Evolutionary conservation across 352 stramenopile species (phyloP).

Genomic region (Globisporangium megalacanthum): DNA sequence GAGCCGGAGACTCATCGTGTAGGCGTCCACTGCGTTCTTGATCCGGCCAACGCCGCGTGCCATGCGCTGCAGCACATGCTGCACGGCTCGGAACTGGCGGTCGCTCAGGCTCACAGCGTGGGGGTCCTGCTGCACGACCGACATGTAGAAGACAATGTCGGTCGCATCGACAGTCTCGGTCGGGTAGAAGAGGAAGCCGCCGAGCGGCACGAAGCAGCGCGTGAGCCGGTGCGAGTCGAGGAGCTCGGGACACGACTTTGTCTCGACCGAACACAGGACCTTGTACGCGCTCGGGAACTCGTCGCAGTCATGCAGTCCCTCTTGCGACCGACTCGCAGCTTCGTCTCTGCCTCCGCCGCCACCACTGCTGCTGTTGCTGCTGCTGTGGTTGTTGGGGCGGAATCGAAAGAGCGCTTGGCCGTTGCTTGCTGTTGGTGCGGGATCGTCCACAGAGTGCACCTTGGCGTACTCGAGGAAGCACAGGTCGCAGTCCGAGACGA

Average conservation of each 20-base stretch:
- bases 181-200: conserved; percentile 64
- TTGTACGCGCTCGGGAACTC: conserved; percentile 55
- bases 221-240: conserved; percentile 53
- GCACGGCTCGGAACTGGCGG: conserved; percentile 57
- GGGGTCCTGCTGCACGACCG: conserved; percentile 21
- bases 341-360: conserved; percentile 2
- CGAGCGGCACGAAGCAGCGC: conserved; percentile 50
- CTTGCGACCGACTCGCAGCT: conserved; percentile 2
- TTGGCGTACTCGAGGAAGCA: conserved; percentile 72
- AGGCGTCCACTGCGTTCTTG: conserved; percentile 55
- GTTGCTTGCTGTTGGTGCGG: conserved; percentile 17
- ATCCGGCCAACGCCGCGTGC: conserved; percentile 43
- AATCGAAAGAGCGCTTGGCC: conserved; percentile 12
- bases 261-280: conserved; percentile 64
- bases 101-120: conserved; percentile 26
- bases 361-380: conserved; percentile 15
- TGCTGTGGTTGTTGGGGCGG: conserved; percentile 31
- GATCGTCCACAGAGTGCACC: conserved; percentile 46
- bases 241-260: conserved; percentile 59
- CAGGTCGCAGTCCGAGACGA: conserved; percentile 68
- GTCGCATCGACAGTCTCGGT: conserved; percentile 52
- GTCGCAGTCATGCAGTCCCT: conserved; percentile 19
- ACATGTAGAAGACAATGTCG: conserved; percentile 79
- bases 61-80: conserved; percentile 54
- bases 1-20: conserved; percentile 50